A percentile compares a stretch with the other conserved stretches of the same genome.
These are phyloP conservation scores for Xylariaceae sp. DNA, from an alignment of 2,329 filamentous ascomycete genomes.

Conservation along the genomic window DNA sequence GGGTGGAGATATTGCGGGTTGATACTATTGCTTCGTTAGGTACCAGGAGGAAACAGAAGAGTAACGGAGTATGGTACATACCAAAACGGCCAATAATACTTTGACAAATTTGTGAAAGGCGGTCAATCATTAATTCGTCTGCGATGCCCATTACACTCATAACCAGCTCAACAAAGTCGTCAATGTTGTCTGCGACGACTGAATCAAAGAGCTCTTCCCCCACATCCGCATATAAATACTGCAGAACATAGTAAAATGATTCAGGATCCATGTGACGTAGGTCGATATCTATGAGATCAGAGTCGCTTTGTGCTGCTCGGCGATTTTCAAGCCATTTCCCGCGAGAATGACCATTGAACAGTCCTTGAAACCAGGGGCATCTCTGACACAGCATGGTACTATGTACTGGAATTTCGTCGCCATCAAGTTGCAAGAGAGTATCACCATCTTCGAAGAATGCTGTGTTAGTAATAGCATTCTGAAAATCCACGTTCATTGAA, in stretches of 20 bases:
- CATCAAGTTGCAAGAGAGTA: slow-evolving; percentile 71
- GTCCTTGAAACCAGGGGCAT: slow-evolving; percentile 86
- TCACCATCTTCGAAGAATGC: slow-evolving; percentile 77
- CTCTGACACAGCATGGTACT: slow-evolving; percentile 74
- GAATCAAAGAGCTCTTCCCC: slow-evolving; percentile 78
- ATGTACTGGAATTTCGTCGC: slow-evolving; percentile 68
- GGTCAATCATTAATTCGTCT: slow-evolving; percentile 93
- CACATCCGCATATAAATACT: slow-evolving; percentile 77
- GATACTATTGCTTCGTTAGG: slow-evolving; percentile 49
- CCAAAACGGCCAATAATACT: slow-evolving; percentile 71
- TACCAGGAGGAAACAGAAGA: background rate
- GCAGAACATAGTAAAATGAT: slow-evolving; percentile 74
- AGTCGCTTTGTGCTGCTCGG: slow-evolving; percentile 44
- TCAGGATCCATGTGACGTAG: slow-evolving; percentile 71
- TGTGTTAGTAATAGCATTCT: slow-evolving; percentile 61
- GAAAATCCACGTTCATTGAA: slow-evolving; percentile 66
- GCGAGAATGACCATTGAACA: slow-evolving; percentile 83
- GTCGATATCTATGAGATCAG: slow-evolving; percentile 64
- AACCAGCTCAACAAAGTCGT: slow-evolving; percentile 83
- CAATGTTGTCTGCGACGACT: slow-evolving; percentile 64
- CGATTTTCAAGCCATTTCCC: slow-evolving; percentile 79
- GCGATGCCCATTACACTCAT: slow-evolving; percentile 86
- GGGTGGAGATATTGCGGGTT: slow-evolving; percentile 75
- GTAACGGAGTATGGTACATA: slow-evolving; percentile 17
- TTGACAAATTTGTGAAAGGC: slow-evolving; percentile 86